phyloP scores from a whole-genome alignment of 2,329 filamentous ascomycete genomes.

The Beauveria rudraprayagi region DNA sequence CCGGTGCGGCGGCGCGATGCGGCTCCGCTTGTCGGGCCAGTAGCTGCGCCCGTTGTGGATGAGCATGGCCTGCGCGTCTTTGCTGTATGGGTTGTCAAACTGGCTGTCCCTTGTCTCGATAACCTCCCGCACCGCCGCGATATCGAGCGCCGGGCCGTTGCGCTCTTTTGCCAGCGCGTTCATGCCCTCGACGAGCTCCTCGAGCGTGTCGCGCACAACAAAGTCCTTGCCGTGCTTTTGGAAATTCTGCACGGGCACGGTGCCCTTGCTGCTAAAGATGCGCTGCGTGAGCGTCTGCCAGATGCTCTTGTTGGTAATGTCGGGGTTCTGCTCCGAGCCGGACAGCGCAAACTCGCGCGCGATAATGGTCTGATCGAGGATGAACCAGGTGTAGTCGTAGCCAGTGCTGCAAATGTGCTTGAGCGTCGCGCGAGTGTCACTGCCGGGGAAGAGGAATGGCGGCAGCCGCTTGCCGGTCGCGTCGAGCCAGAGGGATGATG shows the following conservation, averaged over 20 bases:
- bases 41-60: conserved; percentile 49
- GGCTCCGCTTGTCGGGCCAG: conserved; percentile 43
- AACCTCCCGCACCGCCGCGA: conserved; percentile 33
- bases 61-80: conserved; percentile 55
- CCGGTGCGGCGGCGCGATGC: conserved; percentile 45
- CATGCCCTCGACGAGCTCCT: conserved; percentile 49
- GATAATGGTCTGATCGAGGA: conserved; percentile 50
- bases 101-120: conserved; percentile 48
- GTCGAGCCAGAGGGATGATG: conserved; percentile 56
- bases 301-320: conserved; percentile 49
- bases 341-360: conserved; percentile 55
- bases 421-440: conserved; percentile 49
- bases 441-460: conserved; percentile 47
- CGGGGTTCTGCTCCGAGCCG: conserved; percentile 56
- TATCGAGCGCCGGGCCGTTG: conserved; percentile 40
- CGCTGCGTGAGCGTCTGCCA: conserved; percentile 41
- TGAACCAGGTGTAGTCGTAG: conserved; percentile 57
- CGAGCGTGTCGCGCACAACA: conserved; percentile 46
- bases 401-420: conserved; percentile 53
- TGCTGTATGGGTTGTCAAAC: conserved; percentile 47
- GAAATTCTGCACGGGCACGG: conserved; percentile 48
- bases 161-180: conserved; percentile 43
- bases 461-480: conserved; percentile 51
- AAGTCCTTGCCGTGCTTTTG: conserved; percentile 52
- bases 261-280: conserved; percentile 43